Base-by-base conservation (phyloP, 805 yeast species). In the Zygoascus flipseniorum region DNA sequence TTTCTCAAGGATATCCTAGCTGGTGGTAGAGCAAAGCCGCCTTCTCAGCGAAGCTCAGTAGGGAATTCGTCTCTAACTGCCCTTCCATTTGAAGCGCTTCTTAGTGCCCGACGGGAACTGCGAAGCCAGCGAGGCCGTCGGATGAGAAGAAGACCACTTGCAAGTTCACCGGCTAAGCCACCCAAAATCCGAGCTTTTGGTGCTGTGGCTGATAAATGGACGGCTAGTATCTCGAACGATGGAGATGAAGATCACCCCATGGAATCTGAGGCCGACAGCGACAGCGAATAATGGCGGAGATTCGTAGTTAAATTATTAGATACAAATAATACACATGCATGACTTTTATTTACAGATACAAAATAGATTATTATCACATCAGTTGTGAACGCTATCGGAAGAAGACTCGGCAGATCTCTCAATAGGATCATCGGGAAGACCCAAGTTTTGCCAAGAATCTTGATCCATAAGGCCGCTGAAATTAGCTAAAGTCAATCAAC, bases 381-480 rank as follows among this genome's bases (percentile, higher is more conserved):
- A 23, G 3, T 23, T 23, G 28, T 3, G 28, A 6, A 23, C 28
- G 28, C 28, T 23, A 23, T 4, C 28, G 28, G 28, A 23, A 6
- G 28, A 23, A 23, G 6, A 6, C 3, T 23, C 28, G 28, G 28
- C 28, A 23, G 28, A 23, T 23, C 28, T 6, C 6, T 23, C 6
- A 23, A 39, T 42, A 26, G 72, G 74, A 56, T 80, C 80, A 5
- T 70, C 76, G 1, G 86, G 84, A 3, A 83, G 69, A 2, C 90
- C 87, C 42, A 86, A 69, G 52, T 80, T 76, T 43, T 70, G 68
- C 84, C 85, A 81, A 5, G 77, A 79, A 58, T 80, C 85, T 48
- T 65, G 61, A 32, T 74, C 82, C 86, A 82, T 82, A 11, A 82
- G 67, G 31, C 77, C 76, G 58, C 64, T 63, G 16, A 31, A 16